Base-by-base conservation (phyloP, 1,284 basidiomycete genomes). In the Malassezia brasiliensis region DNA sequence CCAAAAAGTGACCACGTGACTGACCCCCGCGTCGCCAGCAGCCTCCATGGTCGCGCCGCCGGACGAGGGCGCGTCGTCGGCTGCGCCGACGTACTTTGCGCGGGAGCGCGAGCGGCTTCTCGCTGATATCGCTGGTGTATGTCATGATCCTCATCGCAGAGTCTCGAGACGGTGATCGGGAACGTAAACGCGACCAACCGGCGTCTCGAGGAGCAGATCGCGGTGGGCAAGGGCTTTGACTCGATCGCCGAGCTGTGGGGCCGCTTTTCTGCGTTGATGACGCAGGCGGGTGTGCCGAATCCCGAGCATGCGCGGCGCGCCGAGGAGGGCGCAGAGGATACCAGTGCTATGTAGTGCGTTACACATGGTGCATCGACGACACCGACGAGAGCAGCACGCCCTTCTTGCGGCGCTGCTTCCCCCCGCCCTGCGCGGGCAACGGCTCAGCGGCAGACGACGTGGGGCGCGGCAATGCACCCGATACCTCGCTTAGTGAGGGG, bases 201-300 rank as follows among this genome's bases (percentile, higher is more conserved):
- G 55, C 90, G 89, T 68, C 79, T 94, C 4, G 90, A 96, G 76
- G 89, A 94, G 72, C 86, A 89, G 0, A 79, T 88, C 35, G 85
- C 86, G 9, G 91, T 94, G 79, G 90, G 90, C 5, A 85, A 84
- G 60, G 91, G 94, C 77, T 93, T 94, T 74, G 83, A 86, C 51
- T 90, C 87, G 0, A 90, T 94, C 47, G 86, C 89, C 1, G 79
- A 82, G 3, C 79, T 96, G 20, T 96, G 90, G 90, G 80, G 84
- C 46, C 83, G 81, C 55, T 89, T 90, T 66, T 83, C 87, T 63
- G 78, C 83, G 53, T 78, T 90, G 61, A 88, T 89, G 84, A 79
- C 55, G 69, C 55, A 61, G 5, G 52, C 59, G 10, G 72, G 72
- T 7, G 58, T 72, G 5, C 61, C 54, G 11, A 30, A 49, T 8